These are phyloP conservation scores for Emergomyces orientalis DNA, from an alignment of 2,329 filamentous ascomycete species.

Conservation along the genomic window DNA sequence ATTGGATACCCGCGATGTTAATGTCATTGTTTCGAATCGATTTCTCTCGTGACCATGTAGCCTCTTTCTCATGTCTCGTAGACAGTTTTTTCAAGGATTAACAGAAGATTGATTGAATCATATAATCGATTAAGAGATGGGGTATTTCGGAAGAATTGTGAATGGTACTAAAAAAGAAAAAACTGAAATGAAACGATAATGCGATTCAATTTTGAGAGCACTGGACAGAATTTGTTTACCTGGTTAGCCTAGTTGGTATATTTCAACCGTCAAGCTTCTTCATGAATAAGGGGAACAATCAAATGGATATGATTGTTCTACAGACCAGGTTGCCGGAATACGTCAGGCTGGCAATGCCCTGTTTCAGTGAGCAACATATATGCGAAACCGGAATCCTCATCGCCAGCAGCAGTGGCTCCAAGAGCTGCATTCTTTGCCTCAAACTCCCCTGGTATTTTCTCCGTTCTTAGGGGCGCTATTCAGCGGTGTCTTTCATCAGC, in stretches of 20 bases:
- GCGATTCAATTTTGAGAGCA: too few relatives aligned
- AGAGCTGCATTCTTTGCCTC: neutral
- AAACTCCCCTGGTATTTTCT: neutral
- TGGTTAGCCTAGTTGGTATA: too few relatives aligned
- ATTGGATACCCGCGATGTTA: neutral
- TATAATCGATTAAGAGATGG: neutral
- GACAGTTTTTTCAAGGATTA: neutral
- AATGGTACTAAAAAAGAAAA: too few relatives aligned
- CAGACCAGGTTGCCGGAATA: neutral
- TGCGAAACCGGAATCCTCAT: neutral
- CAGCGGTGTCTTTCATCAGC: too few relatives aligned
- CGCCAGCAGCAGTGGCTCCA: neutral
- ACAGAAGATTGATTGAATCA: neutral
- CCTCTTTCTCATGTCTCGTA: neutral
- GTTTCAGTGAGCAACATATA: neutral
- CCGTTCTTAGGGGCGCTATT: neutral
- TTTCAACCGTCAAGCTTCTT: neutral
- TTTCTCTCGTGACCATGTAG: neutral
- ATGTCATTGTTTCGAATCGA: neutral
- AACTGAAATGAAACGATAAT: too few relatives aligned
- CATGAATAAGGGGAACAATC: neutral
- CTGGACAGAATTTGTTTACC: neutral
- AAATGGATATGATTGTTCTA: too few relatives aligned
- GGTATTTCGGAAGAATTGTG: neutral
- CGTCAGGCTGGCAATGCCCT: neutral